Evolutionary conservation across 345 rosid species (phyloP).

Genomic region (Crucihimalaya himalaica): DNA sequence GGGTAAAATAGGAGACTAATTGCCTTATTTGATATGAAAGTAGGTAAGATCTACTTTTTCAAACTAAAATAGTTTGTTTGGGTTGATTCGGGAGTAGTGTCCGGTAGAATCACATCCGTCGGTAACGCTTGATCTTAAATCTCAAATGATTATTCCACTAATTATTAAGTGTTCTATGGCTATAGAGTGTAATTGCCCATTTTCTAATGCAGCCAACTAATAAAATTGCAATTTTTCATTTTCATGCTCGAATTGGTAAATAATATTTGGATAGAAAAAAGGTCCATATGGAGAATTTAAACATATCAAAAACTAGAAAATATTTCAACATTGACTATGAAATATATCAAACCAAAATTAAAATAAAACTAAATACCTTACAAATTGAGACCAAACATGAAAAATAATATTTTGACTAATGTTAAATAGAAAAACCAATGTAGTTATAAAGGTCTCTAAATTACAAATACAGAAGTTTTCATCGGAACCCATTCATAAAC

Average conservation of each 20-base stretch:
- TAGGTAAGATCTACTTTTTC: no score
- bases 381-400: neutral
- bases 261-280: neutral
- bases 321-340: neutral
- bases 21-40: no score
- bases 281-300: neutral
- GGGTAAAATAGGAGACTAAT: no score
- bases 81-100: no score
- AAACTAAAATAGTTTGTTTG: no score
- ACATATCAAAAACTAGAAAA: neutral
- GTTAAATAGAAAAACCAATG: neutral
- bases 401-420: neutral
- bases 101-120: no score
- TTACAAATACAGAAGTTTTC: constrained; percentile 20
- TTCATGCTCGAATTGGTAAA: neutral
- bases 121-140: no score
- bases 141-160: no score
- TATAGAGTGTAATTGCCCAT: no score
- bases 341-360: neutral
- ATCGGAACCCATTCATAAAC: constrained; percentile 4
- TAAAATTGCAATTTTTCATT: neutral
- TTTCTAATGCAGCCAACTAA: neutral
- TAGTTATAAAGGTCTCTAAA: neutral
- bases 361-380: neutral
- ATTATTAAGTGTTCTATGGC: no score